A percentile compares a stretch with the other conserved stretches of the same genome.
Evolutionary conservation across 192 early-diverging fungal genomes (phyloP).

Genomic region (Phlyctochytrium bullatum): DNA sequence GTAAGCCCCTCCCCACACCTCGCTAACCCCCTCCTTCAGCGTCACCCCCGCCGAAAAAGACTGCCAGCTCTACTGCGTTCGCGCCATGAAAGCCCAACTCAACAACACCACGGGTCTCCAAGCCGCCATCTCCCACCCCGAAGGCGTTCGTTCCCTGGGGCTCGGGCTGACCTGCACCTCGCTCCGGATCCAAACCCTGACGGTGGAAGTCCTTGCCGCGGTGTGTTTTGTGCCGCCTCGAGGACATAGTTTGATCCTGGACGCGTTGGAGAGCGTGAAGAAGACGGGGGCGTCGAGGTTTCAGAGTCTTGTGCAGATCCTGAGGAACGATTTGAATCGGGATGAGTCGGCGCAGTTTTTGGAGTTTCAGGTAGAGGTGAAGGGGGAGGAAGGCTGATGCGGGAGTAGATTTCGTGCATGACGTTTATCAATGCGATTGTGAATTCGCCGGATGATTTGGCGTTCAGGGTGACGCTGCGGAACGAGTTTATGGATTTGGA

Average conservation of each 20-base stretch:
- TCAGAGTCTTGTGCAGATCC: constrained; percentile 5
- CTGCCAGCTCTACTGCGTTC: constrained; percentile 3
- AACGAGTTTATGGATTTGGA: constrained; percentile 16
- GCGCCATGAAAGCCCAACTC: constrained; percentile 28
- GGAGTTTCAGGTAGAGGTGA: constrained; percentile 22
- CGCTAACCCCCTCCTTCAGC: constrained; percentile 3
- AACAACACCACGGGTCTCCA: constrained; percentile 27
- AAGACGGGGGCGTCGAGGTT: constrained; percentile 12
- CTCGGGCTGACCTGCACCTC: constrained; percentile 3
- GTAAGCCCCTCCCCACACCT: constrained; percentile 1
- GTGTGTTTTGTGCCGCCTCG: constrained; percentile 34
- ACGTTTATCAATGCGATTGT: constrained; percentile 34
- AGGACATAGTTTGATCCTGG: constrained; percentile 22
- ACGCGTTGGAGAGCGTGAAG: constrained; percentile 17
- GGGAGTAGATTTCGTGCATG: constrained; percentile 18
- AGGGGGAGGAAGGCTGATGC: background rate
- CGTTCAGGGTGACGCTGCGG: constrained; percentile 19
- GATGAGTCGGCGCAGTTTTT: constrained; percentile 14
- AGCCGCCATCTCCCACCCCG: constrained; percentile 1
- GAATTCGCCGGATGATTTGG: constrained; percentile 30
- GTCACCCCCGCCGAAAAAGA: constrained; percentile 19
- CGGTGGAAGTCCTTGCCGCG: constrained; percentile 23
- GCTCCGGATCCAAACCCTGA: constrained; percentile 10
- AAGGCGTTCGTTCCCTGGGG: constrained; percentile 19
- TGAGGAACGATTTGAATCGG: background rate